Base-by-base conservation (phyloP, 495 filamentous ascomycete genomes). In the Lophiostoma macrostomum region DNA sequence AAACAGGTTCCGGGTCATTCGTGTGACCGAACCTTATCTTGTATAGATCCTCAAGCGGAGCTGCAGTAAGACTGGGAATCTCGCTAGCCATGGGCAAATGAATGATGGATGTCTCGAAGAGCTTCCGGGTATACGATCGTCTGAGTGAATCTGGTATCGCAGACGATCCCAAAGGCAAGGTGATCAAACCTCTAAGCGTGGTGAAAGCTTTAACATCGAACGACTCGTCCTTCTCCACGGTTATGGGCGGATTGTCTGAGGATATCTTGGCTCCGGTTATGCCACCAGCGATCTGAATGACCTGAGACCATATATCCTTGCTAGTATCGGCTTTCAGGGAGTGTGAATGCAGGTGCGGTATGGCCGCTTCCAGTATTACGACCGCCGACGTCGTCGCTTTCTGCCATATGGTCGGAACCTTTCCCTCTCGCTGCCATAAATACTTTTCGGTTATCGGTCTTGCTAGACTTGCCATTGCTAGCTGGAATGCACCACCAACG, bases 71-170 rank as follows among this genome's bases (percentile, higher is more conserved):
- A n/a, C 39, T 19, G 6, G 65, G 63, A 14, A 69, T 47, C 53
- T 94, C 89, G 18, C 79, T 74, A 8, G 81, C 78, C 19, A 83
- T 75, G 0, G 83, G 80, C 3, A 75, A 56, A 65, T 95, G 89
- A 53, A 95, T 85, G 60, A 96, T 80, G 19, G 91, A 96, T 16
- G 79, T 86, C 41, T 77, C 72, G 69, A 96, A 90, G n/a, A 98
- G 78, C 14, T 80, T 81, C 46, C 80, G 80, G 1, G 84, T 78
- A 63, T 93, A 96, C 7, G 77, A 70, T n/a, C 76, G 77, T 12
- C 88, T 77, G 2, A 84, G 80, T 22, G 73, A 66, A 56, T 93
- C 86, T 1, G 81, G 74, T 14, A 95, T 80, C 1, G 69, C 64
- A 12, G 78, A 55, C 0, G 76, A 74, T 7, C 90, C 89, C 0